Base-by-base conservation (phyloP, 495 filamentous ascomycete genomes). In the Lentithecium fluviatile region DNA sequence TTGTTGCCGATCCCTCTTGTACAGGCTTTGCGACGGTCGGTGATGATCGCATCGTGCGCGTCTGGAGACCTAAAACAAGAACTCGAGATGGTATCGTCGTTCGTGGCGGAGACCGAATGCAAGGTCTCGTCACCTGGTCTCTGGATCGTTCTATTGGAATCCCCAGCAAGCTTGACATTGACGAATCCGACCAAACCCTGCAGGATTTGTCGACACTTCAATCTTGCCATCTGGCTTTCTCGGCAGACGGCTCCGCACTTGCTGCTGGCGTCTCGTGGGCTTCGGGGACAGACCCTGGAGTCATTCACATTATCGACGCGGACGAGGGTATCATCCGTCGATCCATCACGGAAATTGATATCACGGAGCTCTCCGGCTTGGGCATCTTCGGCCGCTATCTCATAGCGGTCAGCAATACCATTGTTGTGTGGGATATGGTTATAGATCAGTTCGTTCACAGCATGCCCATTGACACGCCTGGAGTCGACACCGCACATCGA, bases 171-270 rank as follows among this genome's bases (percentile, higher is more conserved):
- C 52, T 72, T 13, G 70, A 78, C 37, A 74, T 77, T 5, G 43
- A 62, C 7, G 58, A 73, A 20, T 48, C 64, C 17, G 47, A 52
- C 13, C 5, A 45, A 2, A 20, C 10, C 8, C 21, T 26, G 6
- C 19, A n/a, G 5, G 17, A 26, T 15, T 6, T 25, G 2, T 23
- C 25, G 32, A 32, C 11, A 17, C 23, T 49, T 23, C 60, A 69
- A n/a, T 79, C 74, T 45, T 84, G 80, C 20, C 74, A 78, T 45
- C 71, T 96, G 45, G 76, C 84, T 17, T 95, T 88, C 71, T 95
- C 93, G 1, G 81, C 87, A 54, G 94, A 98, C 72, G 91, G 90
- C 1, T 97, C 95, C 3, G 80, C 89, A 1, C 78, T 97, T 25
- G 94, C 90, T 29, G 85, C 65, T 4, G 53, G 56, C 76, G 50